Base-by-base conservation (phyloP, 73 alveolate genomes). In the Paramecium sonneborni region DNA sequence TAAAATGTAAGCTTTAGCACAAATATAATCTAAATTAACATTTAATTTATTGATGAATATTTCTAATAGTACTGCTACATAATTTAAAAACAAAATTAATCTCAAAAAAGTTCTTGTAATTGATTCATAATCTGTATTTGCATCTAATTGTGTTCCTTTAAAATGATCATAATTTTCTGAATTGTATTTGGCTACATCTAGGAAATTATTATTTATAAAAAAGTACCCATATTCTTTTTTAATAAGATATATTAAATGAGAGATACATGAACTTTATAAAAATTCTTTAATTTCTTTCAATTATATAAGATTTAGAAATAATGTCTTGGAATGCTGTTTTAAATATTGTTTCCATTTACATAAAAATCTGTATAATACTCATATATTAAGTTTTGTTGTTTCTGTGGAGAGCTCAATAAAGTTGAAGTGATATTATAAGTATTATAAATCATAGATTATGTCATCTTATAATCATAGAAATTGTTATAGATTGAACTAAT, bases 81-180 rank as follows among this genome's bases (percentile, higher is more conserved):
- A 41, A 21, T 84, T 92, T 92, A 93, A 85, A 92, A 95, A 93
- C 98, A 96, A 95, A 94, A 95, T 44, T 39, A 92, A 70, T 79
- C 98, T 92, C 46, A 95, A 62, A 1, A 92, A 85, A 14, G 97
- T 95, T 76, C 97, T 82, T 12, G 97, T 76, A 5, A 95, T 92
- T 0, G 98, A 95, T 12, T 93, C 86, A 76, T 72, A 89, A 8
- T 43, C 57, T 85, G 57, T 79, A 24, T 26, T 43, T 11, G 57
- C 52, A 10, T 85, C 67, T 4, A 21, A 21, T 9, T 18, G 8
- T 21, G 69, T 41, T 37, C 72, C 46, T 39, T 76, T 44, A 6
- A 41, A 1, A 23, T 70, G 85, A 70, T 70, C 85, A 70, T 9
- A 38, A 70, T 39, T 76, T 76, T 76, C 89, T 21, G 41, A 44